Conservation (phyloP, 805 yeast genomes). For the Ogataea thermomethanolica region DNA sequence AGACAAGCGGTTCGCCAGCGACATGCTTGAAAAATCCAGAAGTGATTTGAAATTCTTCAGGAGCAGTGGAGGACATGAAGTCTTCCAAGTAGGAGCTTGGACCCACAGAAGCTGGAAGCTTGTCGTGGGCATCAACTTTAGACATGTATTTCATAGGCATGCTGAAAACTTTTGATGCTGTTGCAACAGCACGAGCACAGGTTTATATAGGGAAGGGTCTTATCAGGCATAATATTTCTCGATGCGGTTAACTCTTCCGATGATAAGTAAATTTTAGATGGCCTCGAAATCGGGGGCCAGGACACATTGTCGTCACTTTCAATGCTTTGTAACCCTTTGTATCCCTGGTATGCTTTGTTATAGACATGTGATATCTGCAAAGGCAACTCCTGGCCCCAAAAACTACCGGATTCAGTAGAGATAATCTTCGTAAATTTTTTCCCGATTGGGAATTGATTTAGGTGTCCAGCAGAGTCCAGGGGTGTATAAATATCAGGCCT, state of each 20-base stretch:
- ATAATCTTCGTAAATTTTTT: constrained; percentile 8
- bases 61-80: constrained; percentile 52
- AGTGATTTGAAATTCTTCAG: constrained; percentile 53
- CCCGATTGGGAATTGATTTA: constrained; percentile 17
- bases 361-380: too few relatives aligned
- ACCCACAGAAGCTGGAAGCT: constrained; percentile 55
- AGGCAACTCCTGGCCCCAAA: too few relatives aligned
- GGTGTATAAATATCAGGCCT: constrained; percentile 8
- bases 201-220: neutral
- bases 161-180: constrained; percentile 18
- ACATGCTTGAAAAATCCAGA: constrained; percentile 68
- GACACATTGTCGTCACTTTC: too few relatives aligned
- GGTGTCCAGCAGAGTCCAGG: neutral
- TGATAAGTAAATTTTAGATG: neutral
- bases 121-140: constrained; percentile 49
- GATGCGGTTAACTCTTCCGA: constrained; percentile 1
- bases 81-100: constrained; percentile 68
- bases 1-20: constrained; percentile 60
- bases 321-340: neutral
- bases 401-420: too few relatives aligned
- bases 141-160: constrained; percentile 57
- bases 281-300: too few relatives aligned
- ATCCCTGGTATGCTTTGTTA: neutral
- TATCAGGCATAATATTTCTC: constrained; percentile 2
- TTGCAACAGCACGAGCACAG: neutral